A percentile compares a stretch with the other conserved stretches of the same genome.
These are phyloP conservation scores for Thymus mandschuricus DNA, from an alignment of 257 asterid species.

Conservation along the genomic window DNA sequence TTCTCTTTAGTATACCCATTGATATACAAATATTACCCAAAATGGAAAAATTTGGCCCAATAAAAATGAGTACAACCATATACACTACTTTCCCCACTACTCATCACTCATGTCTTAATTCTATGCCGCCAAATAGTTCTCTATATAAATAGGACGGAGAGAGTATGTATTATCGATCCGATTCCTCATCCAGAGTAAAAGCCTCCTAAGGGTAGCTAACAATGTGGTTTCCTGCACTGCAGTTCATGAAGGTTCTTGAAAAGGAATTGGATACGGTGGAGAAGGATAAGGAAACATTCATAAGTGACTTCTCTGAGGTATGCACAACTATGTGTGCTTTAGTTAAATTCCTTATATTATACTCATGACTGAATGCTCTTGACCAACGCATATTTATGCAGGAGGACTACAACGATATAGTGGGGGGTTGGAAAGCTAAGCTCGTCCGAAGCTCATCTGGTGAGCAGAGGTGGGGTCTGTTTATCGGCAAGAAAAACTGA, in stretches of 20 bases:
- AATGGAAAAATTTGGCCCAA: too few species aligned
- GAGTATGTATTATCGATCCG: too few species aligned
- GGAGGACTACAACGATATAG: slow-evolving; percentile 62
- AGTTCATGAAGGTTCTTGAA: slow-evolving; percentile 83
- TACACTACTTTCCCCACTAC: too few species aligned
- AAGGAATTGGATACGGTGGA: slow-evolving; percentile 72
- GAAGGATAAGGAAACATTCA: slow-evolving; percentile 73
- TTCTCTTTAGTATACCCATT: too few species aligned
- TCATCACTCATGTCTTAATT: too few species aligned
- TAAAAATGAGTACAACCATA: too few species aligned
- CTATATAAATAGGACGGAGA: too few species aligned
- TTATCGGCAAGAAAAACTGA: slow-evolving; percentile 75
- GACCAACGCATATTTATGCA: not conserved
- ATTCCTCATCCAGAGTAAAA: too few species aligned
- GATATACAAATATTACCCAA: too few species aligned
- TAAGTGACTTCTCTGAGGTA: slow-evolving; percentile 74
- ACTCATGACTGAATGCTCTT: not conserved
- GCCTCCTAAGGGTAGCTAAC: not conserved
- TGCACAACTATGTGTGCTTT: not conserved
- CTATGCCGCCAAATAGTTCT: too few species aligned
- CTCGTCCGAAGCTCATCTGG: slow-evolving; percentile 73
- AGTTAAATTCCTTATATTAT: too few species aligned
- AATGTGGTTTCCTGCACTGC: slow-evolving; percentile 29
- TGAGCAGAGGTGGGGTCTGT: slow-evolving; percentile 98
- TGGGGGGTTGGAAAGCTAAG: slow-evolving; percentile 88